Percentiles rank a stretch among this genome's conserved stretches.
Evolutionary conservation across 306 rosid species (phyloP).

Genomic region (Cucumis cinereus): DNA sequence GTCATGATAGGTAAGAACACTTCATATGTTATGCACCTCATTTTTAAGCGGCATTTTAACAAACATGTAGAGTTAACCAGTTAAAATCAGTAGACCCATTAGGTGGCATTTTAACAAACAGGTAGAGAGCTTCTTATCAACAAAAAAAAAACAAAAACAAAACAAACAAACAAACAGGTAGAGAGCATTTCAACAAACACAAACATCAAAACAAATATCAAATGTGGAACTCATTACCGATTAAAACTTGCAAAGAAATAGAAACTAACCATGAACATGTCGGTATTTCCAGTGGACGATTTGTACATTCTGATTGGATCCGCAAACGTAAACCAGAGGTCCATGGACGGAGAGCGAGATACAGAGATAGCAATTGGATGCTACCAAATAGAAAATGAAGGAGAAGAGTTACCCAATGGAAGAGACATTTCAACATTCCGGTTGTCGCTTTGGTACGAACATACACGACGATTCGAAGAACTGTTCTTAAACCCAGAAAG

Average conservation of each 20-base stretch:
- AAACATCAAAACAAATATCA: too few species aligned
- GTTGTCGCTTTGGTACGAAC: slow-evolving; percentile 82
- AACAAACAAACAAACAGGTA: not conserved
- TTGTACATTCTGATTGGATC: slow-evolving; percentile 79
- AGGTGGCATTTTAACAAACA: not conserved
- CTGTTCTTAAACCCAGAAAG: slow-evolving; percentile 28
- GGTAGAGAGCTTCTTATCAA: too few species aligned
- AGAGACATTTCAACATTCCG: slow-evolving; percentile 53
- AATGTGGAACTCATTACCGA: not conserved
- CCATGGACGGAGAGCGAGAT: slow-evolving; percentile 90
- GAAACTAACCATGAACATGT: slow-evolving; percentile 7
- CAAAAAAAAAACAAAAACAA: too few species aligned
- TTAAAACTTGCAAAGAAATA: not conserved
- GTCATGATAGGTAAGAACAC: slow-evolving; percentile 73
- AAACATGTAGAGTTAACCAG: not conserved
- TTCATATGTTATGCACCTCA: not conserved
- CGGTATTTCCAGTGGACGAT: slow-evolving; percentile 60
- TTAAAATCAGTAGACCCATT: not conserved
- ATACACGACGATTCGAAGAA: slow-evolving; percentile 31
- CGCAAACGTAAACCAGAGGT: slow-evolving; percentile 88
- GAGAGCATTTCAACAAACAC: not conserved
- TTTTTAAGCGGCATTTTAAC: not conserved
- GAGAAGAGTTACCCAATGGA: slow-evolving; percentile 1
- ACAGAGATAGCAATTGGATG: slow-evolving; percentile 88
- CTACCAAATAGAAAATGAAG: slow-evolving; percentile 28